Evolutionary conservation across 106 monocot species (phyloP), one percentile per base, ranked within the genome.

Genomic region (Dendrobium catenatum): DNA sequence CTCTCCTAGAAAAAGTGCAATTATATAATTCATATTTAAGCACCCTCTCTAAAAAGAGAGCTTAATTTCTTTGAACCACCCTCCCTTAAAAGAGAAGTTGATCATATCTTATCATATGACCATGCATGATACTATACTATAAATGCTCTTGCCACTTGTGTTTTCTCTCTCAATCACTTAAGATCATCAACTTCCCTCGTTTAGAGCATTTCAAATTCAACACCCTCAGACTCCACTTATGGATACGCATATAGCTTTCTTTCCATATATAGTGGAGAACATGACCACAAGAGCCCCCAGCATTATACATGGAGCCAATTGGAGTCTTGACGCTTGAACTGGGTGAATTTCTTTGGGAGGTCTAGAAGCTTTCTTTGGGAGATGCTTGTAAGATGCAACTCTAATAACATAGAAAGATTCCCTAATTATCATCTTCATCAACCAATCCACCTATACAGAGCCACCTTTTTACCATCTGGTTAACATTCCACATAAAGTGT

Each of bases 351-450:
- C 18, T 27, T 68, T 68, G 22, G 20, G 16, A 17, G 58, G 58
- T 58, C 0, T 58, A 20, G 20, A 11, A 20, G 19, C 20, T 68
- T 68, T 26, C 67, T 68, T 68, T 29, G 67, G 18, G 67, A 68
- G n/a, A 29, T 68, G 67, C 67, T 1, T 68, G n/a, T 26, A 68
- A 68, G 33, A 68, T 68, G n/a, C 67, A 68, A 68, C 70, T 70
- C 15, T 31, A 37, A 70, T 61, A 2, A 61, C 61, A 61, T 5
- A 61, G 61, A 61, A 61, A n/a, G n/a, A 10, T 6, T 61, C 22
- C 61, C 8, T 61, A n/a, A n/a, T 61, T 61, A 61, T 61, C 22
- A 61, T 61, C 22, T 61, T 61, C n/a, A 61, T 61, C 51, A 51
- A 51, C 51, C 51, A 51, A 13, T 51, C 15, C 51, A 51, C 13